A percentile compares a stretch with the other conserved stretches of the same genome.
These are phyloP conservation scores for Aspergillus wentii DNA, from an alignment of 495 filamentous ascomycete species.

Conservation along the genomic window DNA sequence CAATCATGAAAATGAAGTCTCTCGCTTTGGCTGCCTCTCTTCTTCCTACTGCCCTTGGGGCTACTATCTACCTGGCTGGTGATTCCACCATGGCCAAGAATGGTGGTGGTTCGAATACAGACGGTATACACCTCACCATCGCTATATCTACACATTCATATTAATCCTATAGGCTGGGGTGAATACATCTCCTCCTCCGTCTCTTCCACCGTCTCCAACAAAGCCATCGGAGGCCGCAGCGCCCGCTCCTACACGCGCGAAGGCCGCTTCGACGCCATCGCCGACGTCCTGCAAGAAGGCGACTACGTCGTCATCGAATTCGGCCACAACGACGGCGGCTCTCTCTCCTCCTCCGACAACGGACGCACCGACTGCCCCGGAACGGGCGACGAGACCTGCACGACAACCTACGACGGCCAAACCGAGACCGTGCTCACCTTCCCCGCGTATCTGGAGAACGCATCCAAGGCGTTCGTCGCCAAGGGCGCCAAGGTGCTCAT, in stretches of 20 bases:
- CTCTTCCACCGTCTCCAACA: constrained; percentile 46
- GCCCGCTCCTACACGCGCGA: constrained; percentile 58
- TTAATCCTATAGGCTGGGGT: constrained; percentile 52
- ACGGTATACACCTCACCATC: constrained; percentile 11
- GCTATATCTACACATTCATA: background rate
- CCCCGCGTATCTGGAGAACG: constrained; percentile 52
- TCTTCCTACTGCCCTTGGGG: constrained; percentile 20
- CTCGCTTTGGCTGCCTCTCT: constrained; percentile 13
- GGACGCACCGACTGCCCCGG: constrained; percentile 55
- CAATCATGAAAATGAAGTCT: constrained; percentile 25
- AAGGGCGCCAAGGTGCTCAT: constrained; percentile 64
- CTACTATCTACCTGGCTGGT: constrained; percentile 49
- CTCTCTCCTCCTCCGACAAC: constrained; percentile 47
- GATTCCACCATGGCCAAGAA: constrained; percentile 53
- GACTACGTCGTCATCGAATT: constrained; percentile 62
- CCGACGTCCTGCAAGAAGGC: constrained; percentile 36
- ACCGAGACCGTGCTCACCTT: constrained; percentile 54
- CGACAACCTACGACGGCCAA: constrained; percentile 43
- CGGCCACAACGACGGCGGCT: constrained; percentile 63
- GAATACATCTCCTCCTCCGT: constrained; percentile 48
- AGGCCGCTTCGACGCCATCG: constrained; percentile 53
- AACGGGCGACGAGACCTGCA: constrained; percentile 50
- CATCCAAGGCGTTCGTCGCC: constrained; percentile 42
- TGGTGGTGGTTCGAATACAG: constrained; percentile 29
- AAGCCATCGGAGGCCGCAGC: constrained; percentile 54